Base-by-base conservation (phyloP, 129 eudicot species). In the Scalesia atractyloides region DNA sequence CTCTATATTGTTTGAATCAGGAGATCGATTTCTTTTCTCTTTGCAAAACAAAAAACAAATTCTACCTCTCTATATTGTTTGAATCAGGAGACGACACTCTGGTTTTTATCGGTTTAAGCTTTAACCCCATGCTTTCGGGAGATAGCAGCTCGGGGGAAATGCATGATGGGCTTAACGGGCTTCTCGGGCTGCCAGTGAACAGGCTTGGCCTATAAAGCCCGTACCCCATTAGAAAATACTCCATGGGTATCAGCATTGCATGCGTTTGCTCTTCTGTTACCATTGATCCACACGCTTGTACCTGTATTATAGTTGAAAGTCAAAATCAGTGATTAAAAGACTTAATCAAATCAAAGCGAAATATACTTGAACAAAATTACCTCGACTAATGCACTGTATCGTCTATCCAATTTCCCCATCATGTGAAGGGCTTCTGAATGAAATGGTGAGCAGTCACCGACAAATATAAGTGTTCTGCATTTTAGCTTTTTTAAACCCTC, bases 181-280 rank as follows among this genome's bases (percentile, higher is more conserved):
- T 95, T 74, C 97, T 86, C 17, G 99, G 99, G 85, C 99, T 95
- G 57, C 88, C 97, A 6, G 66, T 87, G 56, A 82, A 30, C 60
- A 81, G 85, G 61, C 60, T 66, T 0, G 99, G 97, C 19, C 95
- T 69, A 78, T 83, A 87, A 16, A 95, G 77, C 20, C 99, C 99
- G 36, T 88, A 95, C 2, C 95, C 97, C 95, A 86, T 91, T 12
- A 95, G 90, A 80, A 95, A 95, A 74, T 88, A 95, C 79, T 95
- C 97, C 91, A 88, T 70, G 4, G 99, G 97, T 72, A 91, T 85
- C 70, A 95, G 67, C 91, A 95, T 95, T 64, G 97, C 97, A 56
- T 90, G 95, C 18, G 99, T 97, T 74, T 95, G 96, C 84, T 95
- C 99, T 51, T 90, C 96, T n/a, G 97, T 91, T 60, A 95, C 97